These are phyloP conservation scores for Lolium perenne DNA, from an alignment of 176 grass and related monocot genomes.

Conservation along the genomic window DNA sequence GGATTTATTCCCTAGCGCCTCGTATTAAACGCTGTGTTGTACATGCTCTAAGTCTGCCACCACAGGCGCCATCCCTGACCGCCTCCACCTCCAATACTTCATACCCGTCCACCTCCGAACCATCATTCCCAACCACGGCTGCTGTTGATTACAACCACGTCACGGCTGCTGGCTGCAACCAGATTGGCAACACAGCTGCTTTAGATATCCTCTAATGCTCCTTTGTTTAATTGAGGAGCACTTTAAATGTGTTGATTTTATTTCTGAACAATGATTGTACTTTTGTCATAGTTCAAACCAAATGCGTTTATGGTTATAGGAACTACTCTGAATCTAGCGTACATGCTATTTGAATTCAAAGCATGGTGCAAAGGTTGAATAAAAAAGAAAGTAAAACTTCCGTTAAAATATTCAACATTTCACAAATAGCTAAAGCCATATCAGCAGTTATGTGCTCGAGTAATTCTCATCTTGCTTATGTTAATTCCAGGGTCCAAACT, in stretches of 20 bases:
- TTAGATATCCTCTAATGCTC: neutral
- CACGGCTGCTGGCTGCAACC: neutral
- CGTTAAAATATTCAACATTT: slow-evolving; percentile 1
- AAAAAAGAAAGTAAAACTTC: neutral
- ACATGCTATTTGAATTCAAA: slow-evolving; percentile 8
- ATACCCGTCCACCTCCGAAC: neutral
- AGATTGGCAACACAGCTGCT: neutral
- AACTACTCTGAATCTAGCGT: neutral
- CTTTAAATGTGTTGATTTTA: neutral
- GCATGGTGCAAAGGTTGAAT: neutral
- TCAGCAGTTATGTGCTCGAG: neutral
- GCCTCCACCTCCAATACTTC: no score
- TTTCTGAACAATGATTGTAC: neutral
- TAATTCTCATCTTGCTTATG: slow-evolving; percentile 21
- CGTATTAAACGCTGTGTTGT: no score
- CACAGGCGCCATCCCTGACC: no score
- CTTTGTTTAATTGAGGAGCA: neutral
- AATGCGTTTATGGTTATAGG: neutral
- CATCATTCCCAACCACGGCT: neutral
- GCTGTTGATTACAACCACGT: no score
- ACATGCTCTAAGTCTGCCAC: no score
- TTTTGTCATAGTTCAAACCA: neutral
- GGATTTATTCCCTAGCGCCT: no score
- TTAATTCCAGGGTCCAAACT: slow-evolving; percentile 29
- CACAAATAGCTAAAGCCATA: neutral